Evolutionary conservation across 257 asterid genomes (phyloP), one percentile per base, ranked within the genome.

Genomic region (Solanum okadae): DNA sequence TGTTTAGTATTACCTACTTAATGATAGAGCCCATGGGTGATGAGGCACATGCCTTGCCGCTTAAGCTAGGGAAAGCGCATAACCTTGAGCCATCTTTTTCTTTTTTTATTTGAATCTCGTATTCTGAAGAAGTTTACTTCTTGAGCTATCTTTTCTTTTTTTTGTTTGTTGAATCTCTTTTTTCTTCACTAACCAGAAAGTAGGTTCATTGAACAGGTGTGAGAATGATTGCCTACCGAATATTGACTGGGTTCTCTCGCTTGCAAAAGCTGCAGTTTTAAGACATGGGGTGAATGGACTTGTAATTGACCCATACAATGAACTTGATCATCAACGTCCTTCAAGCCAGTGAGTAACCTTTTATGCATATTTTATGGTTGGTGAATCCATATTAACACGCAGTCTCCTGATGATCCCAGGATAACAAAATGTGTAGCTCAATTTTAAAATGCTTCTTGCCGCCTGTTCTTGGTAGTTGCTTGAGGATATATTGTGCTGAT

Each of bases 251-350:
- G 98, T 97, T 94, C 98, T 97, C 68, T 93, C 94, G 46, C 99
- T 97, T 68, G 99, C 99, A 81, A 93, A 90, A 90, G 92, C 94
- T 35, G 98, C 99, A 87, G 98, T 97, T 85, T 89, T 96, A 31
- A 98, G 99, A 76, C 94, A 97, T 89, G 99, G 99, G 67, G 93
- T 97, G 79, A 94, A 91, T 89, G 99, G 99, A 49, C 98, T 97
- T 23, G 98, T 97, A 82, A 97, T 97, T 83, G 99, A 97, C 90
- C 99, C 99, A 38, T 97, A 97, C 90, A 97, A 97, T 85, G 99
- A 97, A 92, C 95, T 97, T 79, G 99, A 97, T 91, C 99, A 97
- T 94, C 99, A 97, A 90, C 99, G 99, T 38, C 94, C 92, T 72
- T 88, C 92, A 86, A 90, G 88, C 92, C 97, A 93, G 99, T 96